Percentiles rank a stretch among this genome's conserved stretches.
Evolutionary conservation across 768 basidiomycete genomes (phyloP).

Genomic region (Mycena belliarum): DNA sequence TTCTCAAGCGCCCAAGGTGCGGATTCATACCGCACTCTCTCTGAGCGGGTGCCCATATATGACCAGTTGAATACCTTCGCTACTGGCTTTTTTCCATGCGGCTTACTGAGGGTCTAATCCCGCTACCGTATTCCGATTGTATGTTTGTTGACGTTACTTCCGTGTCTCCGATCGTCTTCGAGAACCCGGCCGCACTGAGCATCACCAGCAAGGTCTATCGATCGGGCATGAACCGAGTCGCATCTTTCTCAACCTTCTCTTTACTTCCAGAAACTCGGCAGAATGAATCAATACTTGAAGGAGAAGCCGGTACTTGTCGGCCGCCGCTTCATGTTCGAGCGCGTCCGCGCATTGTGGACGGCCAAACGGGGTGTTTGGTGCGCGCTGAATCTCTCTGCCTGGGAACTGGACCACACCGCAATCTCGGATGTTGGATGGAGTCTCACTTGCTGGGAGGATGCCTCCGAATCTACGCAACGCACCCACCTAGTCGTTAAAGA

Average conservation of each 20-base stretch:
- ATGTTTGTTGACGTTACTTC: constrained; percentile 48
- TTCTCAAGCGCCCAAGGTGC: constrained; percentile 62
- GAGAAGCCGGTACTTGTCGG: constrained; percentile 44
- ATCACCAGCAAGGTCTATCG: constrained; percentile 41
- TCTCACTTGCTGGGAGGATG: constrained; percentile 41
- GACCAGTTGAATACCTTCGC: constrained; percentile 52
- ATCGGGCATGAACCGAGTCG: neutral
- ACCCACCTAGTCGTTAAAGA: constrained; percentile 51
- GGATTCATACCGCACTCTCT: no score
- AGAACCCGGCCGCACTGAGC: constrained; percentile 40
- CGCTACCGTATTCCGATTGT: constrained; percentile 56
- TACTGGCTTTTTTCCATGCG: constrained; percentile 51
- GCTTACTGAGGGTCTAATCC: constrained; percentile 47
- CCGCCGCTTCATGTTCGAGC: constrained; percentile 56
- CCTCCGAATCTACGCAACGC: constrained; percentile 38
- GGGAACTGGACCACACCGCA: constrained; percentile 50
- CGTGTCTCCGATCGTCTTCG: constrained; percentile 46
- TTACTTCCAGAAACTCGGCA: constrained; percentile 42
- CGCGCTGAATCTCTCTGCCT: constrained; percentile 60
- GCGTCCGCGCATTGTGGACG: constrained; percentile 48
- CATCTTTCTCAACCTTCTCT: constrained; percentile 21
- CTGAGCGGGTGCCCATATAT: no score
- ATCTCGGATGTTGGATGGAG: constrained; percentile 65
- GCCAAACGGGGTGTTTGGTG: constrained; percentile 52
- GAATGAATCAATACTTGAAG: constrained; percentile 51